Percentiles rank a stretch among this genome's conserved stretches.
Conservation (phyloP, 805 yeast species). For the Diddensiella transvaalensis region DNA sequence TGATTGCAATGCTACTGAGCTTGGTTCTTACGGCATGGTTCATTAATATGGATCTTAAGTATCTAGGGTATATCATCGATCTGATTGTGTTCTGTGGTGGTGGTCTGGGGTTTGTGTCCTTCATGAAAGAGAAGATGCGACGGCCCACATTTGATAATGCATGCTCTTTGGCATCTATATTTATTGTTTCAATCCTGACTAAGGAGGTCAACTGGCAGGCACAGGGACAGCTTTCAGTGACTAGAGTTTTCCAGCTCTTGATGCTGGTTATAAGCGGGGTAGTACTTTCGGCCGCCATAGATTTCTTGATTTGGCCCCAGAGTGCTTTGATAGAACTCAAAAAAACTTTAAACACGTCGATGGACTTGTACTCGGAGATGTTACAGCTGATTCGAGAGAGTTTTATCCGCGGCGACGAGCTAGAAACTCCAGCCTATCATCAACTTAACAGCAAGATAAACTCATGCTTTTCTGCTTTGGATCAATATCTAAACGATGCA, state of each 20-base stretch:
- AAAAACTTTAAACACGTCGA: slow-evolving; percentile 46
- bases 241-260: slow-evolving; percentile 51
- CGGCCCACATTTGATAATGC: slow-evolving; percentile 76
- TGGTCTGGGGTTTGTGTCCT: slow-evolving; percentile 65
- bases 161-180: slow-evolving; percentile 70
- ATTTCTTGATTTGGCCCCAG: slow-evolving; percentile 63
- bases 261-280: slow-evolving; percentile 61
- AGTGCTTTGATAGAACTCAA: slow-evolving; percentile 50
- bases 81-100: slow-evolving; percentile 46
- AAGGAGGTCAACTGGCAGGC: slow-evolving; percentile 68
- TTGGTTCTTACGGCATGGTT: slow-evolving; percentile 48
- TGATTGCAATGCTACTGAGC: slow-evolving; percentile 49
- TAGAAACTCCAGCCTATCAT: slow-evolving; percentile 33
- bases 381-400: slow-evolving; percentile 45
- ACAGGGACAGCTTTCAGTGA: slow-evolving; percentile 53
- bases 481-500: slow-evolving; percentile 51
- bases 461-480: slow-evolving; percentile 39
- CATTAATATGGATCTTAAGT: slow-evolving; percentile 44
- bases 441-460: slow-evolving; percentile 40
- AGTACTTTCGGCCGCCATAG: slow-evolving; percentile 51
- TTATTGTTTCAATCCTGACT: slow-evolving; percentile 64
- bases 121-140: slow-evolving; percentile 61
- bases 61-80: slow-evolving; percentile 50
- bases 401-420: slow-evolving; percentile 47
- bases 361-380: slow-evolving; percentile 49